Evolutionary conservation across 345 rosid species (phyloP).

Genomic region (Citrus unshiu): DNA sequence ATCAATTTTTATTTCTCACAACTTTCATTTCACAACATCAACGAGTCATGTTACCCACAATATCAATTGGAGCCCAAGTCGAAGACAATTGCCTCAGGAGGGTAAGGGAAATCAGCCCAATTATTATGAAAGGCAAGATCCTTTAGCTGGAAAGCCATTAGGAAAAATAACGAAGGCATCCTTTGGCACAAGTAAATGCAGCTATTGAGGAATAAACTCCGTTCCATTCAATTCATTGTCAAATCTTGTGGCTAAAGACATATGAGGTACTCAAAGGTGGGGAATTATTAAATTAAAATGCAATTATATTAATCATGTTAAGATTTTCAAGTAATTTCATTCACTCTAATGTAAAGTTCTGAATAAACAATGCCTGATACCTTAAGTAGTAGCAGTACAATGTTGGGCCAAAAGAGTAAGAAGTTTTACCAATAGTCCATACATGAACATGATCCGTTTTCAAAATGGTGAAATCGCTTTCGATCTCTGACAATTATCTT

Average conservation of each 20-base stretch:
- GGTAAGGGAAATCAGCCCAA: not conserved
- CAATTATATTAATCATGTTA: not conserved
- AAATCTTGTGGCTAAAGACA: not conserved
- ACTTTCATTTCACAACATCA: no score
- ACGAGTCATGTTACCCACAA: no score
- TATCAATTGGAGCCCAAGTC: no score
- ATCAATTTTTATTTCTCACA: no score
- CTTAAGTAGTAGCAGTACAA: not conserved
- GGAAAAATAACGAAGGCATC: not conserved
- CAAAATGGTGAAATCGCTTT: constrained; percentile 70
- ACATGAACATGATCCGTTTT: constrained; percentile 63
- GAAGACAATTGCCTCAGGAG: no score
- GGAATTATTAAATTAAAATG: not conserved
- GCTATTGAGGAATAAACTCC: not conserved
- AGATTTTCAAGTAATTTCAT: not conserved
- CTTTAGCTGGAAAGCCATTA: not conserved
- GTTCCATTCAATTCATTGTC: not conserved
- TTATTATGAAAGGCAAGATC: not conserved
- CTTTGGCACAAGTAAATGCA: not conserved
- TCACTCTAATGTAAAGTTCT: not conserved
- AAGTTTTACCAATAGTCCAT: constrained; percentile 50
- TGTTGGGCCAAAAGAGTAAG: not conserved
- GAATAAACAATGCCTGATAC: no score
- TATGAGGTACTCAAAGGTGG: not conserved
- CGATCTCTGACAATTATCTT: constrained; percentile 55